phyloP scores from a whole-genome alignment of 495 filamentous ascomycete genomes.

The Penicillium goetzii region DNA sequence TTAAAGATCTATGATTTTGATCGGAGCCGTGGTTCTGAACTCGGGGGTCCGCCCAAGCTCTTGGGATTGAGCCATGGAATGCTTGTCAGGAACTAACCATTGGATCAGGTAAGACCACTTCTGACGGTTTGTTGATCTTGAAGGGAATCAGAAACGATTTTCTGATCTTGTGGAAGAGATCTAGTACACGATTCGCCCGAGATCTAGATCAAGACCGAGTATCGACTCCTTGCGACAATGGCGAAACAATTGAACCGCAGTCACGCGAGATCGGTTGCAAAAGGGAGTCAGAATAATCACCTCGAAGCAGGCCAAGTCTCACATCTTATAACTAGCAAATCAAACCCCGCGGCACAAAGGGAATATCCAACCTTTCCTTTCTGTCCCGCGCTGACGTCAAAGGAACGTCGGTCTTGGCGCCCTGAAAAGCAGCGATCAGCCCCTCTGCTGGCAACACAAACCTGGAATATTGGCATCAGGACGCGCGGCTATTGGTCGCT shows the following conservation, averaged over 20 bases:
- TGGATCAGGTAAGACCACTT: not conserved
- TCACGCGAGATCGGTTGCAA: not conserved
- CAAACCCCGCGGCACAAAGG: slow-evolving; percentile 7
- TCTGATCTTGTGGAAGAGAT: not conserved
- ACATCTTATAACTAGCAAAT: slow-evolving; percentile 12
- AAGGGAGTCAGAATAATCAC: not conserved
- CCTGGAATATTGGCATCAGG: not conserved
- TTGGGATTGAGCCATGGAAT: slow-evolving; percentile 11
- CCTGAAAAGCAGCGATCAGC: slow-evolving; percentile 27
- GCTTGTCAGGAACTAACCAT: slow-evolving; percentile 11
- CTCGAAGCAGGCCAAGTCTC: not conserved
- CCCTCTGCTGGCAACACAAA: not conserved
- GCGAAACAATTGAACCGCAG: slow-evolving; percentile 6
- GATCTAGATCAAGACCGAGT: not conserved
- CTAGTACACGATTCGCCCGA: not conserved
- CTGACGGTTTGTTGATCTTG: not conserved
- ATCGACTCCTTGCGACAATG: slow-evolving; percentile 1
- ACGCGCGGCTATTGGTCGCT: not conserved
- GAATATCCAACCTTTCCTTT: slow-evolving; percentile 14
- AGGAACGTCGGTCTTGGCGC: slow-evolving; percentile 28
- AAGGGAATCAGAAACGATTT: not conserved
- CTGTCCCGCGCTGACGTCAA: slow-evolving; percentile 39
- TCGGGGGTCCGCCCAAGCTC: not conserved
- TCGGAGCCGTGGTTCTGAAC: slow-evolving; percentile 14
- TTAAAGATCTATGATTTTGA: not conserved